Base-by-base conservation (phyloP, 169 alveolate genomes). In the Theileria sp. region DNA sequence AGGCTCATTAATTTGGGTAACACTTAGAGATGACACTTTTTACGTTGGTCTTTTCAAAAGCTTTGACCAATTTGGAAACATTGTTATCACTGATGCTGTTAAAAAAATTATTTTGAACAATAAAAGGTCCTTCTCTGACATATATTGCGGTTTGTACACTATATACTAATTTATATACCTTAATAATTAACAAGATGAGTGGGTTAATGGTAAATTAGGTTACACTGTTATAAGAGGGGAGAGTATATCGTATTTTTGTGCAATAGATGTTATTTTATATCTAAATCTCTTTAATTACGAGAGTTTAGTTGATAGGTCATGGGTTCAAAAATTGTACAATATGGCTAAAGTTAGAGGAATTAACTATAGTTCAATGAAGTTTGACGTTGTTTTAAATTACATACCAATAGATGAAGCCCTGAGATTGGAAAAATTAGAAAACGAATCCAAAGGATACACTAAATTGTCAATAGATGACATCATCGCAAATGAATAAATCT, bases 61-160 rank as follows among this genome's bases (percentile, higher is more conserved):
- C 58, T 91, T 87, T 30, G 94, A 91, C 26, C 94, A 91, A 28
- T 90, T 87, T 65, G 94, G 94, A 21, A 91, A 91, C 72, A 81
- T 91, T 8, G 86, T 91, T 23, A 75, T 91, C 30, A 87, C 94
- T 0, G 93, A 91, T 58, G 78, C 92, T 21, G 91, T 91, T 9
- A 83, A 81, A 83, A 91, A 91, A 81, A 80, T 91, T 23, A 67
- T 91, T 34, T 44, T 91, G 7, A 61, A 81, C 30, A 72, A 80
- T 19, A 38, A 86, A 65, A 79, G 81, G 44, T 64, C 65, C 8
- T 91, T 91, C 84, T 84, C 92, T n/a, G 94, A 91, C 34, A 87
- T 91, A 38, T 91, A 87, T 67, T 81, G 88, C 60, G 94, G 94
- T 91, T 79, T 34, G 84, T 70, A 51, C 15, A 68, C 54, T 32